Evolutionary conservation across 306 rosid genomes (phyloP), one percentile per base, ranked within the genome.

Genomic region (Herpetospermum pedunculosum): DNA sequence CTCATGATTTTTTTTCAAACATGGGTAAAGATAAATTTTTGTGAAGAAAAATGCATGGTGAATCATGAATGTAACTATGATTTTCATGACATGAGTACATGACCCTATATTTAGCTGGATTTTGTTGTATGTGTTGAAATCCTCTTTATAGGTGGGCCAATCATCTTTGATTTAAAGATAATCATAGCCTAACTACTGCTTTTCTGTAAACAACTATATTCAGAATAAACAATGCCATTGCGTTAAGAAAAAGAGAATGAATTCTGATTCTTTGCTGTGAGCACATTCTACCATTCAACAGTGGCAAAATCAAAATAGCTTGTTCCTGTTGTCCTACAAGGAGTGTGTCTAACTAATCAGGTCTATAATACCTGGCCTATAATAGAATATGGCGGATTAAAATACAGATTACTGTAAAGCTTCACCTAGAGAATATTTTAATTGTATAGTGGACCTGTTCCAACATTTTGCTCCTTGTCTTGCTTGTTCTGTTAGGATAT

Each of bases 351-450:
- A 84, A 83, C 85, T 62, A 81, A 81, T 54, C 83, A 72, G 49
- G 57, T 70, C 75, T 70, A 72, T 75, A 59, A 50, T 57, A 5
- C 5, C 54, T 19, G 19, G 30, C 43, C 9, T 74, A 21, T 16
- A 54, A 73, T 79, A 75, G 53, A 38, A 40, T 74, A 80, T 35
- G 75, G 5, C 62, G 72, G 77, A 81, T 79, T 6, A 72, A 30
- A 53, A 57, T 69, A 76, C 47, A 18, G 53, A 25, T 67, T 23
- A 67, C 53, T 43, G 52, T 53, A 48, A 75, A 70, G 63, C 65
- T 53, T 25, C 72, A 29, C 44, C 64, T 72, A 2, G 54, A 87
- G 74, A 84, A 72, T 85, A 81, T 85, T 83, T 67, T 76, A 37
- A 80, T 49, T 76, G 80, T 79, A 30, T 73, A 50, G 35, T 67